Conservation (phyloP, 2,329 filamentous ascomycete species). For the Thermothelomyces thermophilus region DNA sequence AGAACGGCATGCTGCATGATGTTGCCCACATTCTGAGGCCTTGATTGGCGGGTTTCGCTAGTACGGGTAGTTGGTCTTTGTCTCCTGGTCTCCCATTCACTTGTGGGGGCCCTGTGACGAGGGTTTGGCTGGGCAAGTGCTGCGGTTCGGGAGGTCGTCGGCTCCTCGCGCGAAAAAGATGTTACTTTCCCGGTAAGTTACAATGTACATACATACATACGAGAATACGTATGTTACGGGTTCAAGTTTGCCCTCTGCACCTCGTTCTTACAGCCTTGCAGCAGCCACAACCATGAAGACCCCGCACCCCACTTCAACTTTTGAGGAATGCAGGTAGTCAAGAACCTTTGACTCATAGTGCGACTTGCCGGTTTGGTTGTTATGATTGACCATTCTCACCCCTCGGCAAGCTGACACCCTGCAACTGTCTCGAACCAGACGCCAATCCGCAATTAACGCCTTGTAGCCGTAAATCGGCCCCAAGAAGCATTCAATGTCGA, state of each 20-base stretch:
- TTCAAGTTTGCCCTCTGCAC: background rate
- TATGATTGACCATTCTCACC: background rate
- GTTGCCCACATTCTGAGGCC: background rate
- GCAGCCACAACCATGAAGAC: constrained; percentile 13
- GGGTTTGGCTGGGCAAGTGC: no score
- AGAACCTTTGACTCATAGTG: constrained; percentile 16
- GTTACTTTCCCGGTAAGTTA: no score
- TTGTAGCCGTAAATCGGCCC: background rate
- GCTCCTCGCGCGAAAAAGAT: no score
- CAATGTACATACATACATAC: no score
- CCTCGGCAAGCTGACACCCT: background rate
- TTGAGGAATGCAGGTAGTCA: constrained; percentile 3
- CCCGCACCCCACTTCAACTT: constrained; percentile 18
- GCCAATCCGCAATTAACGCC: background rate
- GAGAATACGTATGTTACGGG: no score
- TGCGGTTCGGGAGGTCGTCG: no score
- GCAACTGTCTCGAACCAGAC: background rate
- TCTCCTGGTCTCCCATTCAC: no score
- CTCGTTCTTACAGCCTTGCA: constrained; percentile 17
- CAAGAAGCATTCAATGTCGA: constrained; percentile 34
- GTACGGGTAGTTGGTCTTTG: background rate
- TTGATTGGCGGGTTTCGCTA: background rate
- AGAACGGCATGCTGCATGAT: constrained; percentile 3
- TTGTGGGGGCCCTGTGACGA: no score
- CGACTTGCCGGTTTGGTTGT: background rate